Conservation (phyloP, 345 rosid genomes). For the Moricandia arvensis region DNA sequence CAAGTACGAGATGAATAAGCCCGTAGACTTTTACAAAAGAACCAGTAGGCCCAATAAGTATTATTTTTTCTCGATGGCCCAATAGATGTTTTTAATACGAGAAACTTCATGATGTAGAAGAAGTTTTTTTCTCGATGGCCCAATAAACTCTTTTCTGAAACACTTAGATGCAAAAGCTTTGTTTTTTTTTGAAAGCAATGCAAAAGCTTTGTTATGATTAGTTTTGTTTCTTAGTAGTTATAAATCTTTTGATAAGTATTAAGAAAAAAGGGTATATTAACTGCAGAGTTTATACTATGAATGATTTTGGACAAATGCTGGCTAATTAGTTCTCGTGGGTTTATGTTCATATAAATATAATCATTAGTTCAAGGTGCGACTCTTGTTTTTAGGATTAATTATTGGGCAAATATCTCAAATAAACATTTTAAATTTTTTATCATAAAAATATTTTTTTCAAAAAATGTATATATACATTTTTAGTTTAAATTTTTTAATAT, state of each 20-base stretch:
- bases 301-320: background rate
- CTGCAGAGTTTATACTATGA: background rate
- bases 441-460: no score
- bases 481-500: no score
- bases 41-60: background rate
- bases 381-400: background rate
- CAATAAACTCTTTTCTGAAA: background rate
- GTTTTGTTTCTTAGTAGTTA: background rate
- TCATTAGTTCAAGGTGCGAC: background rate
- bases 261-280: background rate
- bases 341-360: background rate
- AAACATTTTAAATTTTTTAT: no score
- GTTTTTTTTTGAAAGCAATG: background rate
- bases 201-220: background rate
- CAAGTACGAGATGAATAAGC: background rate
- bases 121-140: no score
- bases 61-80: background rate
- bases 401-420: no score
- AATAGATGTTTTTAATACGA: background rate
- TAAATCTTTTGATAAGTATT: background rate
- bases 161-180: background rate
- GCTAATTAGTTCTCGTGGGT: background rate
- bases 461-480: no score
- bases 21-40: background rate
- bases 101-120: background rate